Conservation (phyloP, 78 protist genomes). For the Tieghemostelium lacteum region DNA sequence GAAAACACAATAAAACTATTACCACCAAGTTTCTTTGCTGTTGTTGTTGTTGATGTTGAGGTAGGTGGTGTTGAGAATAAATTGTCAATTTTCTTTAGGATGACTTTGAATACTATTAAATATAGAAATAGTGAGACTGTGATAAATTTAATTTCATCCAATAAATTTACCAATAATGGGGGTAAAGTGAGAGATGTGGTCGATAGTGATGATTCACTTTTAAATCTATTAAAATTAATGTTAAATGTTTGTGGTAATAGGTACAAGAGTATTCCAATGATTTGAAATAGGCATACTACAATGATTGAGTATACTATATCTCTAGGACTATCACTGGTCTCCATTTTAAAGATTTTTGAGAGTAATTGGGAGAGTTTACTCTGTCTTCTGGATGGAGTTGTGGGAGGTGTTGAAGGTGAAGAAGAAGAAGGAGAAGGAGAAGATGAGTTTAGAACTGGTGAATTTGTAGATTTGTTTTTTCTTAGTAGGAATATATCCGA, state of each 20-base stretch:
- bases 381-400: not conserved
- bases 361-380: too few relatives aligned
- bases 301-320: conserved; percentile 55
- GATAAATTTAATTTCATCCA: too few relatives aligned
- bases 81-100: not conserved
- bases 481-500: too few relatives aligned
- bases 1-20: conserved; percentile 57
- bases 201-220: conserved; percentile 7
- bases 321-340: conserved; percentile 27
- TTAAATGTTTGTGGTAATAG: conserved; percentile 37
- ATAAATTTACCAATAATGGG: too few relatives aligned
- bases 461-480: conserved; percentile 39
- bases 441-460: too few relatives aligned
- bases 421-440: not conserved
- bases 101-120: too few relatives aligned
- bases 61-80: not conserved
- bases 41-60: not conserved
- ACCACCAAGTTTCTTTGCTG: not conserved
- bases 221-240: not conserved
- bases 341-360: not conserved
- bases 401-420: not conserved
- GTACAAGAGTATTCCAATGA: conserved; percentile 25
- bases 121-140: too few relatives aligned
- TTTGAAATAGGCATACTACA: conserved; percentile 7
- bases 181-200: too few relatives aligned